Evolutionary conservation across 495 filamentous ascomycete genomes (phyloP).

Genomic region (Durotheca rogersii): DNA sequence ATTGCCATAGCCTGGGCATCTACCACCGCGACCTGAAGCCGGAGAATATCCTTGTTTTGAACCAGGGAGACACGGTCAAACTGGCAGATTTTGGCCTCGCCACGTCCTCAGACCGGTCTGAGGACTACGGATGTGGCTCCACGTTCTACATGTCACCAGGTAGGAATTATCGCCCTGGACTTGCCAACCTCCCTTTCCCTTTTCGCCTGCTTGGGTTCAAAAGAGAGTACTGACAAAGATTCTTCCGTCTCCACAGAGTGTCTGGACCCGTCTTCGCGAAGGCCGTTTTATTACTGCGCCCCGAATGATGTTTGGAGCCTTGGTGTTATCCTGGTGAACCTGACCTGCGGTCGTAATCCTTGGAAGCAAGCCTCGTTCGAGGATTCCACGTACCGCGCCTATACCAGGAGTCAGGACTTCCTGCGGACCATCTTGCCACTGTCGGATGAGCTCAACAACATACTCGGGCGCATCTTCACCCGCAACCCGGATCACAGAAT

Average conservation of each 20-base stretch:
- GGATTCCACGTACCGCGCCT: slow-evolving; percentile 95
- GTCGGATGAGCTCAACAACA: slow-evolving; percentile 84
- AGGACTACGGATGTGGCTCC: slow-evolving; percentile 96
- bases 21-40: slow-evolving; percentile 98
- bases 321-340: slow-evolving; percentile 94
- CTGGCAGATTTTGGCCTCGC: slow-evolving; percentile 97
- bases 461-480: slow-evolving; percentile 88
- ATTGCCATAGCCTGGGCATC: slow-evolving; percentile 90
- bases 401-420: slow-evolving; percentile 80
- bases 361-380: slow-evolving; percentile 94
- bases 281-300: slow-evolving; percentile 83
- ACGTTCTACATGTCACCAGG: slow-evolving; percentile 99
- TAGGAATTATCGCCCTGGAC: slow-evolving; percentile 52
- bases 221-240: slow-evolving; percentile 36
- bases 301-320: slow-evolving; percentile 98
- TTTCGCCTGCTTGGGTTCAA: too few relatives aligned
- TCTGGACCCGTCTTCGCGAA: slow-evolving; percentile 78
- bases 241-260: slow-evolving; percentile 67
- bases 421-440: slow-evolving; percentile 90
- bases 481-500: slow-evolving; percentile 83
- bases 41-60: slow-evolving; percentile 93
- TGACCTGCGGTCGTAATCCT: slow-evolving; percentile 96
- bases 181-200: too few relatives aligned
- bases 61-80: slow-evolving; percentile 85
- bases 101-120: slow-evolving; percentile 75